Evolutionary conservation across 2,329 filamentous ascomycete genomes (phyloP), one percentile per base, ranked within the genome.

Genomic region (Verticillium nonalfalfae): DNA sequence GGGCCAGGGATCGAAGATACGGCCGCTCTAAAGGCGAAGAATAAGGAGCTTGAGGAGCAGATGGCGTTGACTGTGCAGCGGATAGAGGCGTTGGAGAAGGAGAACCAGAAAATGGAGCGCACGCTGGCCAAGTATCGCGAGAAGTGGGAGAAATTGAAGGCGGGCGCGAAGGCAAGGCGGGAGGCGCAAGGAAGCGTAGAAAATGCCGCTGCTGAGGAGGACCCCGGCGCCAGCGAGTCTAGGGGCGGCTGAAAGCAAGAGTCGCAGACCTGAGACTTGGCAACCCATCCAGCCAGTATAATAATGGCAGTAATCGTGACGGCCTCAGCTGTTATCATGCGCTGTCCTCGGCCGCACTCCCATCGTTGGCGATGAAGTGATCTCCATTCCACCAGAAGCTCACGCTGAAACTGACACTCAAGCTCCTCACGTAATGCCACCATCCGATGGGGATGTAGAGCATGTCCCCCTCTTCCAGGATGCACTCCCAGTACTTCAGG

Each of bases 381-480:
- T 63, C 58, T 33, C 64, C 64, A 18, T 90, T 90, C 90, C 91
- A 99, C 95, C 95, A 99, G 71, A 97, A 98, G 71, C 93, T 97
- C 13, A 98, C 93, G 67, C 93, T 97, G 70, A 96, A 93, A 71
- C 94, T 97, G 21, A 91, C 85, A 61, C 86, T 92, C 69, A 98
- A 72, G 58, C 92, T 92, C 63, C 90, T 82, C 3, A 98, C 91
- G 74, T 97, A 98, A 78, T 99, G 95, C 95, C 95, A 99, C 94
- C 95, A 99, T 0, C 94, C 95, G 5, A 91, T 82, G 0, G 95
- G 95, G 59, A 99, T 91, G 72, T 97, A 95, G 59, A 99, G 72
- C 65, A 87, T 90, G 59, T 99, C 93, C 0, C 94, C 95, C 1
- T 90, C 89, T 35, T 83, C 85, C 6, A 99, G 76, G 1, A 98